Evolutionary conservation across 225 moss, liverwort and hornwort species (phyloP).

Genomic region (Ulota crispa): DNA sequence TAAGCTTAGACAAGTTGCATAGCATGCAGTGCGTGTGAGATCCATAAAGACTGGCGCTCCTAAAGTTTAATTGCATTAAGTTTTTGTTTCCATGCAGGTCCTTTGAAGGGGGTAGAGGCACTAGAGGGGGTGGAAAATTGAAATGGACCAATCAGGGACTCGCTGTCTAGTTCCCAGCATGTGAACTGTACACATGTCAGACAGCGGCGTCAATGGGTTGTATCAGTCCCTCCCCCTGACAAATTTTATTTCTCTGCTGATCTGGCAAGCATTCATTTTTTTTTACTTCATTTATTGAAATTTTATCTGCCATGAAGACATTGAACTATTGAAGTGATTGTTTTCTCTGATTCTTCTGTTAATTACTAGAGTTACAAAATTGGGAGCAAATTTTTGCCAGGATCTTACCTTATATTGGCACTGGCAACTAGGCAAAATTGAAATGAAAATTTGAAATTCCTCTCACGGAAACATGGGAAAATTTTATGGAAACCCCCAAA

Average conservation of each 20-base stretch:
- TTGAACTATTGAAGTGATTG: not conserved
- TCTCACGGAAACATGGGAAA: no score
- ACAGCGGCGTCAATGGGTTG: not conserved
- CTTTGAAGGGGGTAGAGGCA: not conserved
- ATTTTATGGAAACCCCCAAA: no score
- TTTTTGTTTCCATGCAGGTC: not conserved
- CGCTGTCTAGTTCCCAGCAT: constrained; percentile 4
- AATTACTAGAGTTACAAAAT: not conserved
- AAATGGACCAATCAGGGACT: not conserved
- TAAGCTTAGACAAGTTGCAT: no score
- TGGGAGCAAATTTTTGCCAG: no score
- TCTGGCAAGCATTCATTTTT: not conserved
- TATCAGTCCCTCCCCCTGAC: not conserved
- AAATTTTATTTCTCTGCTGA: not conserved
- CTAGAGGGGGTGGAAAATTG: not conserved
- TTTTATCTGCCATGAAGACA: no score
- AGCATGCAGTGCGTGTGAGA: no score
- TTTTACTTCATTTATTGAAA: not conserved
- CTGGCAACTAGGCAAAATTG: no score
- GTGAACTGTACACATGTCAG: constrained; percentile 14
- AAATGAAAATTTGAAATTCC: no score
- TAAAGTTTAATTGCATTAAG: not conserved
- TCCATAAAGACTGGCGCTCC: not conserved
- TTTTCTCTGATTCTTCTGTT: not conserved
- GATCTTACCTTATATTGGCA: no score